These are phyloP conservation scores for Sporothrix inflata DNA, from an alignment of 2,329 filamentous ascomycete species.

Conservation along the genomic window DNA sequence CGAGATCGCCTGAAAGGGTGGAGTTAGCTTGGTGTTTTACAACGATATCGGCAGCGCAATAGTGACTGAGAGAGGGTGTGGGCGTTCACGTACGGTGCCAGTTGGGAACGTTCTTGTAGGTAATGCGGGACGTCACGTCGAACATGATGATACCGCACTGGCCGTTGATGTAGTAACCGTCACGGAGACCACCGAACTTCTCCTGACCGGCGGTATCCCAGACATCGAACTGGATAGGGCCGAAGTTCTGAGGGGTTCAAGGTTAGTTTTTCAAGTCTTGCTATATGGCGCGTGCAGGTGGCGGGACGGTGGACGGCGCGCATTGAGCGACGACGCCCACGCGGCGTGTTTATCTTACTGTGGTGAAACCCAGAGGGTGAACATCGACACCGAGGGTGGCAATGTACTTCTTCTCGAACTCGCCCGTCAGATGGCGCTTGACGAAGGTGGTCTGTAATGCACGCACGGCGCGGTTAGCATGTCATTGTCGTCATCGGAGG, in stretches of 20 bases:
- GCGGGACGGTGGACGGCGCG: not conserved
- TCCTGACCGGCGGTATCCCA: conserved; percentile 99
- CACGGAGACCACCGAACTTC: conserved; percentile 99
- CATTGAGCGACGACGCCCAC: not conserved
- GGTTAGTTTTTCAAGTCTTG: conserved; percentile 37
- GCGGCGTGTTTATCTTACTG: conserved; percentile 67
- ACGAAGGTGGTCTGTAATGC: conserved; percentile 89
- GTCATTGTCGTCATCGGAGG: not conserved
- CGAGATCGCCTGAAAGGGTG: conserved; percentile 76
- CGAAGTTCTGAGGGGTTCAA: conserved; percentile 71
- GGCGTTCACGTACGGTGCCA: conserved; percentile 84
- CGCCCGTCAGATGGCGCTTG: conserved; percentile 99
- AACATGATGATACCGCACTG: conserved; percentile 99
- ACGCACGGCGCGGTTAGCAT: conserved; percentile 27
- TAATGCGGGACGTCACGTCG: conserved; percentile 98
- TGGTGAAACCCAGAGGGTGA: conserved; percentile 96
- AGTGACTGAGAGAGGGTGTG: too few relatives aligned
- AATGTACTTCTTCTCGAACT: conserved; percentile 99
- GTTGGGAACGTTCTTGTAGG: conserved; percentile 99
- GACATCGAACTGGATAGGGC: conserved; percentile 96
- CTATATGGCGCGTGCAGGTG: not conserved
- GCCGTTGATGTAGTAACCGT: conserved; percentile 99
- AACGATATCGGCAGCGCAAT: not conserved
- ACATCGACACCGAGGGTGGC: conserved; percentile 99
- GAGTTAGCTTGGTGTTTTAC: not conserved